A percentile compares a stretch with the other conserved stretches of the same genome.
These are phyloP conservation scores for Pseudocercospora fuligena DNA, from an alignment of 2,329 filamentous ascomycete species.

Conservation along the genomic window DNA sequence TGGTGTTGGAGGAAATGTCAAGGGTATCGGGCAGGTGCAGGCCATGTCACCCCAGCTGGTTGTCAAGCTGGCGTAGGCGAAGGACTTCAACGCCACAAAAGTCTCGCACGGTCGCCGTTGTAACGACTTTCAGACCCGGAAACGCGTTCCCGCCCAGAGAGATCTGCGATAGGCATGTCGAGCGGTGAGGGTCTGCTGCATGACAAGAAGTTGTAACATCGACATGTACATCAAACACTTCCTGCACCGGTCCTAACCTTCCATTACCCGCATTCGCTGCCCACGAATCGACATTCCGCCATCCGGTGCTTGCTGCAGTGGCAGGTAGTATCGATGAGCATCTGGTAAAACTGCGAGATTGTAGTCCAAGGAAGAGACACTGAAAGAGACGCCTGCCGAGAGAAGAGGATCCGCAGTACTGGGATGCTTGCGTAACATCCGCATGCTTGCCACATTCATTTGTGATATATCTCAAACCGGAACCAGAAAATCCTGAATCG, in stretches of 20 bases:
- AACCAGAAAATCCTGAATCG: not conserved
- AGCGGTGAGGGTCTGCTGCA: constrained; percentile 2
- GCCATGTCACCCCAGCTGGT: constrained; percentile 1
- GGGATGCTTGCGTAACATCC: constrained; percentile 6
- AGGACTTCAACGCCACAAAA: constrained; percentile 21
- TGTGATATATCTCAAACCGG: constrained; percentile 5
- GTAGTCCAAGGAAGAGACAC: not conserved
- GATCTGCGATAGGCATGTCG: not conserved
- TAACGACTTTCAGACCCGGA: constrained; percentile 1
- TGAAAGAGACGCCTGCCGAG: not conserved
- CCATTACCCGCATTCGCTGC: not conserved
- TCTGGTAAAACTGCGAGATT: not conserved
- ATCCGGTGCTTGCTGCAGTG: constrained; percentile 3
- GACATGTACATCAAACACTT: constrained; percentile 5
- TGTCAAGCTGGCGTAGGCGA: constrained; percentile 9
- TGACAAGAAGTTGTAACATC: not conserved
- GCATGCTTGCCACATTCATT: not conserved
- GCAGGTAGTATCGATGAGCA: not conserved
- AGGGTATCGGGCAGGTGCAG: not conserved
- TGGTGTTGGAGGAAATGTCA: not conserved
- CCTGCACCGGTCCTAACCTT: not conserved
- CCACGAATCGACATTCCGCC: not conserved
- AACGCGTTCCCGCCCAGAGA: not conserved
- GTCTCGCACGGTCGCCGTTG: constrained; percentile 18
- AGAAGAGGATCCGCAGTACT: not conserved